phyloP scores from a whole-genome alignment of 2,329 filamentous ascomycete species.

The Fonsecaea multimorphosa region DNA sequence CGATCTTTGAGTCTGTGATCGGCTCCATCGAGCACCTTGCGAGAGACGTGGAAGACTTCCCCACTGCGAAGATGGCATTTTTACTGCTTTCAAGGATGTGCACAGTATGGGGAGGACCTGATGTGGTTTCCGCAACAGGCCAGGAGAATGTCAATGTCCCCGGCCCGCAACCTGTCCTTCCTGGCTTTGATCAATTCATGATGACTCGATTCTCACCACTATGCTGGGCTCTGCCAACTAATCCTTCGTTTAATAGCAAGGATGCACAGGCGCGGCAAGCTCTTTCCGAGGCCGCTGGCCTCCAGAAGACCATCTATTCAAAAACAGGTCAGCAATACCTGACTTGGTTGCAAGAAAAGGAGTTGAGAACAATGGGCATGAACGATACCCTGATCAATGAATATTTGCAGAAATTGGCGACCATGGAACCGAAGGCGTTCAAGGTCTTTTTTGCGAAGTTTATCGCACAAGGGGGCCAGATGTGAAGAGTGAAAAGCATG shows the following conservation, averaged over 20 bases:
- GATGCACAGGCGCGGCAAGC: slow-evolving; percentile 91
- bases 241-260: slow-evolving; percentile 77
- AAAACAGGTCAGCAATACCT: slow-evolving; percentile 88
- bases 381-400: slow-evolving; percentile 53
- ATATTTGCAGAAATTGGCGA: slow-evolving; percentile 53
- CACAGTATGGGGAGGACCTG: slow-evolving; percentile 86
- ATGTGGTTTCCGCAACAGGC: slow-evolving; percentile 58
- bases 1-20: slow-evolving; percentile 86
- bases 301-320: slow-evolving; percentile 88
- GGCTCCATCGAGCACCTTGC: slow-evolving; percentile 83
- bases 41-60: slow-evolving; percentile 72
- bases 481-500: slow-evolving; percentile 28
- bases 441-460: slow-evolving; percentile 55
- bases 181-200: slow-evolving; percentile 91
- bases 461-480: slow-evolving; percentile 38
- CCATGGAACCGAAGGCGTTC: slow-evolving; percentile 54
- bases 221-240: slow-evolving; percentile 85
- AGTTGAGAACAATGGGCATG: slow-evolving; percentile 57
- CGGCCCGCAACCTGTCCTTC: slow-evolving; percentile 62
- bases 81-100: slow-evolving; percentile 83
- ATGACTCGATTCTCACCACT: slow-evolving; percentile 86
- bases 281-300: slow-evolving; percentile 80
- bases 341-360: slow-evolving; percentile 52
- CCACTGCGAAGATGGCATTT: slow-evolving; percentile 76
- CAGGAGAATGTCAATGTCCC: slow-evolving; percentile 41